Evolutionary conservation across 2,329 filamentous ascomycete species (phyloP), one percentile per base, ranked within the genome.

Genomic region (Colletotrichum simmondsii): DNA sequence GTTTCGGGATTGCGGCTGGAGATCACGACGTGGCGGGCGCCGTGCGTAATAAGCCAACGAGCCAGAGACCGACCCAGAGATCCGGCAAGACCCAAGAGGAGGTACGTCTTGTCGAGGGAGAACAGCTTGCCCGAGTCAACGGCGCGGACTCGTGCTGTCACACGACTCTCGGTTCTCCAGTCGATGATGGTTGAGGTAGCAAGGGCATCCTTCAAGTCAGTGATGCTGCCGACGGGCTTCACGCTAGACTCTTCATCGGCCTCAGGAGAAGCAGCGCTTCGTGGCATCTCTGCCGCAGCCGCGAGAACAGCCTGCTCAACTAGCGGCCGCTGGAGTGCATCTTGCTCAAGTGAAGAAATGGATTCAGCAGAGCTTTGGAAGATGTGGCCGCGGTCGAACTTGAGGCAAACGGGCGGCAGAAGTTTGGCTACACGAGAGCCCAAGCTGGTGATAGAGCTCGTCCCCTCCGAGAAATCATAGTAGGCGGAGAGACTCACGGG

Each of bases 1-100:
- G 42, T 65, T 0, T 79, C 75, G 1, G 82, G 79, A 28, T 77
- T 79, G 7, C 85, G 80, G 65, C 81, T 84, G 1, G 81, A 79
- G 1, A 87, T 37, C n/a, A 77, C 80, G 4, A 85, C 37, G 57
- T 81, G 32, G 53, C 76, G 75, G 2, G 81, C 83, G 4, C 83
- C 83, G 7, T 76, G 72, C 0, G 66, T 56, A 2, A 80, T 69
- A 80, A 83, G 84, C 79, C 78, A 85, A 6, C 79, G 67, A 49
- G 76, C 79, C 2, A 84, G 72, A 0, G 83, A 83, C 5, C 76
- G 74, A 10, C 83, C 84, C 4, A 83, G 19, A 0, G 75, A 78
- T 5, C 79, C 77, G 0, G 79, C 68, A 24, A 82, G 66, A 0
- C 81, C 81, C 1, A 79, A 74, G 1, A 83, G 64, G 19, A 77